Base-by-base conservation (phyloP, 805 yeast genomes). In the Kregervanrija fluxuum region DNA sequence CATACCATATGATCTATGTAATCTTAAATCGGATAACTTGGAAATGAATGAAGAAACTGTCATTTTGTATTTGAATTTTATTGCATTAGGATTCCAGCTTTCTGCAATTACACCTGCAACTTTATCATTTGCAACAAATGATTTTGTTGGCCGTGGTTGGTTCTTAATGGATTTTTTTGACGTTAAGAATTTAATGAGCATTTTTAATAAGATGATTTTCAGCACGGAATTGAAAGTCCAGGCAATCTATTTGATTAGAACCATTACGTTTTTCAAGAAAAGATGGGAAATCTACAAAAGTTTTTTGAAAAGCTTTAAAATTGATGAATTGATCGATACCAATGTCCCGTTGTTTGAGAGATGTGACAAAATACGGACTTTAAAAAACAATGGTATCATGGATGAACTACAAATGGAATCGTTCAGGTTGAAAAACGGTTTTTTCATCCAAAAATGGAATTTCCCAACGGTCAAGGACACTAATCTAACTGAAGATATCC, bases 1-100 rank as follows among this genome's bases (percentile, higher is more conserved):
- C 11, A 15, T 45, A 13, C 53, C 53, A 4, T 42, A 33, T 36
- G 40, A 48, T 45, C 33, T 48, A n/a, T 31, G 32, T 16, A 48
- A 48, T 43, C 36, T 43, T 4, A 33, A 30, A 3, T 35, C 45
- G 1, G 37, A 40, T 9, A 13, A 14, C 5, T 10, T 33, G 13
- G 17, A 12, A 8, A 17, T n/a, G 15, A 17, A 36, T 22, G 52
- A 48, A 12, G 35, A n/a, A 10, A 36, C 38, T 15, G 40, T 48
- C 17, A 28, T 39, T 5, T 34, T 43, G 8, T 30, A 36, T 11
- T 15, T 45, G 10, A 11, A 35, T 6, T 49, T 28, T 35, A 32
- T 45, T 32, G 32, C 47, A 11, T 22, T 44, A 9, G 47, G 36
- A 3, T 12, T 12, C 30, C 11, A 39, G 15, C 32, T 49, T n/a